phyloP scores from a whole-genome alignment of 345 rosid species.

The Eutrema heterophyllum region DNA sequence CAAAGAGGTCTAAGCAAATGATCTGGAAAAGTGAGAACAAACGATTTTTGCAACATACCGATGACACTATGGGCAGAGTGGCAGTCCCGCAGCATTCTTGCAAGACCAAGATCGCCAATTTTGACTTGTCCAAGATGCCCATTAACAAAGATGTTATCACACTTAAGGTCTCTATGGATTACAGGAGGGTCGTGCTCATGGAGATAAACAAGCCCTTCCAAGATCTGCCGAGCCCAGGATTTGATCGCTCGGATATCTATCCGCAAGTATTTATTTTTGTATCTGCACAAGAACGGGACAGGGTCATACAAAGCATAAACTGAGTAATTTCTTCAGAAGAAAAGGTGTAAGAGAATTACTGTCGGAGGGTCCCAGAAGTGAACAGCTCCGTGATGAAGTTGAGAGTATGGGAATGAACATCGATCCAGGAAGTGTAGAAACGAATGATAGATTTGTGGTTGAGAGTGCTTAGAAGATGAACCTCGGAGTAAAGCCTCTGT shows the following conservation, averaged over 20 bases:
- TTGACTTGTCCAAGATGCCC: conserved; percentile 70
- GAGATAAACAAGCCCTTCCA: conserved; percentile 56
- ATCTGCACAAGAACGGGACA: conserved; percentile 34
- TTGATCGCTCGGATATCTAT: conserved; percentile 59
- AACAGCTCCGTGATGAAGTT: conserved; percentile 87
- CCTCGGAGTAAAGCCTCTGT: conserved; percentile 78
- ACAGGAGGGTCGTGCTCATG: conserved; percentile 60
- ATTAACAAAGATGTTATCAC: conserved; percentile 64
- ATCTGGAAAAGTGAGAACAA: neutral
- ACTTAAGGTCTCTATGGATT: conserved; percentile 60
- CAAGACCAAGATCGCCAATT: conserved; percentile 69
- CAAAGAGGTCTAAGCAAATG: conserved; percentile 2
- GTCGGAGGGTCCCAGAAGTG: conserved; percentile 75
- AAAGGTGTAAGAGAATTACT: conserved; percentile 32
- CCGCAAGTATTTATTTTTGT: conserved; percentile 48
- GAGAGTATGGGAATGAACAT: conserved; percentile 47
- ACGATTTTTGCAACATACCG: conserved; percentile 31
- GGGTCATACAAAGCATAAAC: neutral
- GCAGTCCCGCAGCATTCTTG: conserved; percentile 50
- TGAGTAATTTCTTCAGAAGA: neutral
- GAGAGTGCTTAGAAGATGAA: conserved; percentile 79
- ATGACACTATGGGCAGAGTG: conserved; percentile 54
- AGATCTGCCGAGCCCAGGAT: conserved; percentile 56
- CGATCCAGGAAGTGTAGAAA: conserved; percentile 77
- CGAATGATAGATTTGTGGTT: conserved; percentile 60